Evolutionary conservation across 768 basidiomycete species (phyloP).

Genomic region (Sporobolomyces pararoseus): DNA sequence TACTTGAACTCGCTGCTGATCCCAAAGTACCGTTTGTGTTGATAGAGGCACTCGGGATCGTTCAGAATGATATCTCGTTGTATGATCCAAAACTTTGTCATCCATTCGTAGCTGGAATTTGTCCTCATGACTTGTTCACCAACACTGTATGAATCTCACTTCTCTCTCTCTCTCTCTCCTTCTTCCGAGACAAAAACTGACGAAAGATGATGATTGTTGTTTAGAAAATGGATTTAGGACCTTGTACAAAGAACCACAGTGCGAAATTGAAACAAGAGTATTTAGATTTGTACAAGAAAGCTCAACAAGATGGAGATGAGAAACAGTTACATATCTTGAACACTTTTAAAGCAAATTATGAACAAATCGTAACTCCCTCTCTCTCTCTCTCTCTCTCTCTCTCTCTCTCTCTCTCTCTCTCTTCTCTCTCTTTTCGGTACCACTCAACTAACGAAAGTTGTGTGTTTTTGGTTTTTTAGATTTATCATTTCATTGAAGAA

Average conservation of each 20-base stretch:
- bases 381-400: not conserved
- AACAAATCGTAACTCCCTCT: conserved; percentile 27
- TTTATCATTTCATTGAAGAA: conserved; percentile 94
- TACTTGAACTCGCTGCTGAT: not conserved
- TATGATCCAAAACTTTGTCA: conserved; percentile 96
- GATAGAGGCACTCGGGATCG: conserved; percentile 92
- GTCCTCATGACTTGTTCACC: conserved; percentile 93
- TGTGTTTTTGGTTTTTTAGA: too few species aligned
- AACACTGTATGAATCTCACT: conserved; percentile 69
- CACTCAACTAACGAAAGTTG: too few species aligned
- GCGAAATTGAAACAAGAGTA: conserved; percentile 90
- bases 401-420: too few species aligned
- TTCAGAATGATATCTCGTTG: conserved; percentile 85
- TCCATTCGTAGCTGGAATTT: conserved; percentile 97
- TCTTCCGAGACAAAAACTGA: not conserved
- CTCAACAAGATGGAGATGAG: conserved; percentile 63
- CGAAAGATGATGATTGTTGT: not conserved
- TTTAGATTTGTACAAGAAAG: conserved; percentile 57
- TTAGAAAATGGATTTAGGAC: conserved; percentile 99
- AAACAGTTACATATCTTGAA: conserved; percentile 50
- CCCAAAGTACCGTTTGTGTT: conserved; percentile 51
- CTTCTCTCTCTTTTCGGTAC: too few species aligned
- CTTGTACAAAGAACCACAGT: conserved; percentile 93
- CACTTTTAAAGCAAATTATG: conserved; percentile 37
- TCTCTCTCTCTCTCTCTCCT: not conserved